A percentile compares a stretch with the other conserved stretches of the same genome.
phyloP scores from a whole-genome alignment of 2,329 filamentous ascomycete genomes.

The Aspergillus floridensis region DNA sequence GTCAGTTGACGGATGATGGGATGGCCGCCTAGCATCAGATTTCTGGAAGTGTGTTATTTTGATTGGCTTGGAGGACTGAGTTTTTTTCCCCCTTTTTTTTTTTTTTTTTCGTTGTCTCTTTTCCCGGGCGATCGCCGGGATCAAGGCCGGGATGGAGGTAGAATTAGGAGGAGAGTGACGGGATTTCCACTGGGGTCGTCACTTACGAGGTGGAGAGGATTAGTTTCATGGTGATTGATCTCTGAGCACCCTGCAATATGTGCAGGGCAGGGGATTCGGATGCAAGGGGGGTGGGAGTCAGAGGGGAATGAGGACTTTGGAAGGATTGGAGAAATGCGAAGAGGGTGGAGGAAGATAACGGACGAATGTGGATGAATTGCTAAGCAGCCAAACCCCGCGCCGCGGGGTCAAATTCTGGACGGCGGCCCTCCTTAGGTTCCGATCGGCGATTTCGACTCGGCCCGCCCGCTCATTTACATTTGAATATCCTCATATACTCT shows the following conservation, averaged over 20 bases:
- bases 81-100: neutral
- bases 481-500: neutral
- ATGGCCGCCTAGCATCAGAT: conserved; percentile 80
- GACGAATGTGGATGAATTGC: conserved; percentile 16
- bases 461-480: neutral
- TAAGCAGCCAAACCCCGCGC: conserved; percentile 25
- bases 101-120: too few relatives aligned
- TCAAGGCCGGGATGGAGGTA: neutral
- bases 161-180: too few relatives aligned
- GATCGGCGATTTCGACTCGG: neutral
- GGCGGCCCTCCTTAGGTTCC: neutral
- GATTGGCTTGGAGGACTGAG: neutral
- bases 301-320: neutral
- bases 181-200: neutral
- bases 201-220: conserved; percentile 82
- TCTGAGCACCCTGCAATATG: neutral
- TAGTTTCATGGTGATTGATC: conserved; percentile 65
- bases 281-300: neutral
- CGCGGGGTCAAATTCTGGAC: conserved; percentile 16
- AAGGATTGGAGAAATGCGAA: neutral
- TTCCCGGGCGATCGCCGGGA: neutral
- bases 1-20: conserved; percentile 78
- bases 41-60: conserved; percentile 47
- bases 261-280: neutral
- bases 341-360: conserved; percentile 4